Evolutionary conservation across 2,329 filamentous ascomycete genomes (phyloP), one percentile per base, ranked within the genome.

Genomic region (Davidsoniella australis): DNA sequence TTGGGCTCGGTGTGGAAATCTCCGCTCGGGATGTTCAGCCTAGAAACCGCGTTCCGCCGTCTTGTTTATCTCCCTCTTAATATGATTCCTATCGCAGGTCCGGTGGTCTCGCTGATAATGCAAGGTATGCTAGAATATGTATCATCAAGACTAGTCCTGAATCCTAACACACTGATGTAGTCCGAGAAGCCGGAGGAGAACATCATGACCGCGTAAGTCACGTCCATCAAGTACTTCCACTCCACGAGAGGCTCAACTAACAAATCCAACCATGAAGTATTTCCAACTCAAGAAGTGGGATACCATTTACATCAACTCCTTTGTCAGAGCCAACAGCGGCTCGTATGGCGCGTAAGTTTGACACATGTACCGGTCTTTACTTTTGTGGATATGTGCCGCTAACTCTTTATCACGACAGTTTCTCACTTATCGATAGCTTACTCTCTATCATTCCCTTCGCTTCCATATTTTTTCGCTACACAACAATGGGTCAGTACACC

Each of bases 221-320:
- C 12, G 10, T n/a, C 20, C 12, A 33, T 33, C 12, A 33, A 5
- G 6, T 33, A 9, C 29, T 33, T 33, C 12, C 12, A 9, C 29
- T 33, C 12, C 29, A 23, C 36, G 29, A 8, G 10, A 8, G 16
- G 2, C 37, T 42, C 38, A 16, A 26, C 20, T 47, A 24, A 45
- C 38, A 23, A 5, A 23, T 23, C 20, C 20, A 39, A 16, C 76
- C 39, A 61, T 63, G 3, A 62, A 91, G 65, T 95, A 94, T 65
- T 95, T 94, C 63, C 85, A 94, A 67, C 71, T 96, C 54, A 96
- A 95, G 67, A 75, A 76, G 44, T 94, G 86, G 85, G 75, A 75
- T 41, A 64, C 69, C 24, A 67, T 68, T 9, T 74, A 85, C 62
- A 75, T 70, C 58, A 71, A 76, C 43, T 71, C 78, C 45, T 93